Conservation (phyloP, 2,329 filamentous ascomycete species). For the Helicocarpus griseus region DNA sequence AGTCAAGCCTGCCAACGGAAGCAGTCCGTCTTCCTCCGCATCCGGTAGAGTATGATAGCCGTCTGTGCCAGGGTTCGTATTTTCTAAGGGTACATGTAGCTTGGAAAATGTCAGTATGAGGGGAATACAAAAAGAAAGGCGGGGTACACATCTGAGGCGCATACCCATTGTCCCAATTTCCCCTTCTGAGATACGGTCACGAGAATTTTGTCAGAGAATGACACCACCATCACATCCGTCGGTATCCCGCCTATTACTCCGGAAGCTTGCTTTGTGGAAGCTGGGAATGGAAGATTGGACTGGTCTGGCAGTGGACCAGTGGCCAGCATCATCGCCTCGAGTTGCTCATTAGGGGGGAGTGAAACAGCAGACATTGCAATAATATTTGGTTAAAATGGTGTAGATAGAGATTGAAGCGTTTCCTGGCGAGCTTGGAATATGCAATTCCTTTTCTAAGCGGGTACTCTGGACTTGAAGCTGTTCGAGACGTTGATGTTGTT, state of each 20-base stretch:
- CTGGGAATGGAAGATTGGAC: slow-evolving; percentile 54
- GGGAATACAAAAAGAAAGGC: slow-evolving; percentile 1
- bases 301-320: background rate
- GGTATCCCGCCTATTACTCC: slow-evolving; percentile 56
- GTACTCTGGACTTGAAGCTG: no score
- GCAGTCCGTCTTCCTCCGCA: slow-evolving; percentile 43
- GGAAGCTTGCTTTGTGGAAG: slow-evolving; percentile 48
- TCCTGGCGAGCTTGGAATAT: background rate
- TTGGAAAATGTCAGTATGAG: slow-evolving; percentile 9
- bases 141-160: slow-evolving; percentile 15
- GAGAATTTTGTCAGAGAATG: slow-evolving; percentile 83
- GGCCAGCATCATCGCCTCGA: background rate
- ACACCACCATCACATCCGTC: slow-evolving; percentile 63
- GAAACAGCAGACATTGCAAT: background rate
- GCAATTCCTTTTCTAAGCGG: background rate
- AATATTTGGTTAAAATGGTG: background rate
- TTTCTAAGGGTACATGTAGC: slow-evolving; percentile 26
- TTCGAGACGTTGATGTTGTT: background rate
- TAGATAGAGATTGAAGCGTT: background rate
- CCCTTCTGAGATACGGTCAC: slow-evolving; percentile 82
- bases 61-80: slow-evolving; percentile 26
- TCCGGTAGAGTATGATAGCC: slow-evolving; percentile 30
- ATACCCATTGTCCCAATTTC: slow-evolving; percentile 82
- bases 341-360: background rate
- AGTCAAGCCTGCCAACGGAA: slow-evolving; percentile 74